Conservation (phyloP, 2,329 filamentous ascomycete species). For the Ascochyta lentis region DNA sequence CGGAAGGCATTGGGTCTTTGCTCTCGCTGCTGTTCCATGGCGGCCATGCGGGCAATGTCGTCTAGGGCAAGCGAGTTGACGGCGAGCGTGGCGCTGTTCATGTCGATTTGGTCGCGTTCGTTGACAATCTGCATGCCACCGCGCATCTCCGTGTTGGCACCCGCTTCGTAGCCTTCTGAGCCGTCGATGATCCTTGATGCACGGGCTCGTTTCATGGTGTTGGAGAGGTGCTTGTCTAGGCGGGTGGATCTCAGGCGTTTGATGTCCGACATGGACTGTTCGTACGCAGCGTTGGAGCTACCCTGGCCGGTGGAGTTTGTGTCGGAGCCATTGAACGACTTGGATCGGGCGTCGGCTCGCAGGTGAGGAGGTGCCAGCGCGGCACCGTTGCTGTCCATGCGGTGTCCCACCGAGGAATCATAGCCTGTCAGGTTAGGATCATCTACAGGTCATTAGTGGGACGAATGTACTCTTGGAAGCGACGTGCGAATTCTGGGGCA, state of each 20-base stretch:
- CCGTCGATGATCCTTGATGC: constrained; percentile 93
- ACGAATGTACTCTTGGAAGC: constrained; percentile 39
- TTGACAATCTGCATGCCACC: constrained; percentile 79
- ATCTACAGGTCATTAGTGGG: constrained; percentile 57
- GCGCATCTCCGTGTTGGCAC: constrained; percentile 65
- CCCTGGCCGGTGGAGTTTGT: constrained; percentile 60
- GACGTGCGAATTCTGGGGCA: constrained; percentile 37
- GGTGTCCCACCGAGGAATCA: constrained; percentile 70
- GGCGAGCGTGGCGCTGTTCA: constrained; percentile 83
- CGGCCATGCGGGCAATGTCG: constrained; percentile 94
- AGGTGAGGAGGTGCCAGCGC: constrained; percentile 61
- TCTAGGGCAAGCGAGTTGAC: constrained; percentile 92
- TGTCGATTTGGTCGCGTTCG: constrained; percentile 75
- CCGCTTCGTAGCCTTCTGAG: constrained; percentile 75
- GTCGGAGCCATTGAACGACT: constrained; percentile 70
- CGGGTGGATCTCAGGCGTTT: constrained; percentile 88
- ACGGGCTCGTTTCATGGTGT: constrained; percentile 87
- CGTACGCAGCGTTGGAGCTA: constrained; percentile 73
- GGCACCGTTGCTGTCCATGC: constrained; percentile 56
- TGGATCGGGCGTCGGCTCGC: constrained; percentile 73
- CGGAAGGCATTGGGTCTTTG: constrained; percentile 82
- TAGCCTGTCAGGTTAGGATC: constrained; percentile 73
- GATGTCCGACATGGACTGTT: constrained; percentile 96
- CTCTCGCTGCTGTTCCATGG: constrained; percentile 92
- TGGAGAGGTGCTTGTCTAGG: constrained; percentile 92